A percentile compares a stretch with the other conserved stretches of the same genome.
Conservation (phyloP, 2,329 filamentous ascomycete species). For the Helminthosporium solani region DNA sequence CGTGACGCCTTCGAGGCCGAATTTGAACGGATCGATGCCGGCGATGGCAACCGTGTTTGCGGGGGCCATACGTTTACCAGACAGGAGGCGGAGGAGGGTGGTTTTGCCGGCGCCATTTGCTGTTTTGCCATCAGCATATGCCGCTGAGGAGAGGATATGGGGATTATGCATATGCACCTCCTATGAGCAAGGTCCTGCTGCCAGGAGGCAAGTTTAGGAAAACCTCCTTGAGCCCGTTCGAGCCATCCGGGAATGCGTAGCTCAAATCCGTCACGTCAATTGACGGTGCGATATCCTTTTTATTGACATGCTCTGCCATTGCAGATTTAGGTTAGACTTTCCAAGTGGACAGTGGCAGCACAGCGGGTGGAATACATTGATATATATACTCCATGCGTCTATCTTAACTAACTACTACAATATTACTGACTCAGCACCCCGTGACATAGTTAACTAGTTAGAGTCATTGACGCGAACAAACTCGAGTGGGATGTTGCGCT, state of each 20-base stretch:
- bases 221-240: constrained; percentile 74
- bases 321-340: neutral
- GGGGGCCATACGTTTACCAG: constrained; percentile 91
- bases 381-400: too few species aligned
- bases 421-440: too few species aligned
- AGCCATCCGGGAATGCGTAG: constrained; percentile 86
- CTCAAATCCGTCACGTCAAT: constrained; percentile 75
- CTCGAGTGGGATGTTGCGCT: too few species aligned
- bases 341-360: neutral
- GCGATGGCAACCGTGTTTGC: constrained; percentile 71
- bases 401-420: too few species aligned
- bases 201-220: constrained; percentile 74
- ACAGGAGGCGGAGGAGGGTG: constrained; percentile 88
- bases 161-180: constrained; percentile 54
- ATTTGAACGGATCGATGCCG: constrained; percentile 87
- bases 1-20: constrained; percentile 87
- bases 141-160: constrained; percentile 15
- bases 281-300: constrained; percentile 50
- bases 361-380: constrained; percentile 7
- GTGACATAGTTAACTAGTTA: too few species aligned
- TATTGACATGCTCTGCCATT: constrained; percentile 25
- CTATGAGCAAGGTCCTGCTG: constrained; percentile 87
- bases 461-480: too few species aligned
- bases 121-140: constrained; percentile 28
- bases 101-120: constrained; percentile 97